Percentiles rank a stretch among this genome's conserved stretches.
Evolutionary conservation across 1,139 yeast species (phyloP).

Genomic region (Blastobotrys elegans): DNA sequence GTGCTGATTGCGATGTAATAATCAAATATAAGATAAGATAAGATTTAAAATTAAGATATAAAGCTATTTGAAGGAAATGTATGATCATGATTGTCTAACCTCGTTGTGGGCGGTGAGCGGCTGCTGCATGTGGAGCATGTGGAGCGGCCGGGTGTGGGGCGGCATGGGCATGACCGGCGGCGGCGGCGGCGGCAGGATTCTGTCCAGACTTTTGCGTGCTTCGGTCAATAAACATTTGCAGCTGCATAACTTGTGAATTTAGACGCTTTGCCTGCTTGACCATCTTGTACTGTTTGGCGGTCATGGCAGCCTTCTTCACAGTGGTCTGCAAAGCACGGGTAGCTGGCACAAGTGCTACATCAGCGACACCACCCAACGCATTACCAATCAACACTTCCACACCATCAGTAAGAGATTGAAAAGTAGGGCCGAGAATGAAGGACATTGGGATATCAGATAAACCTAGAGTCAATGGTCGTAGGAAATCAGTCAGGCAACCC

Average conservation of each 20-base stretch:
- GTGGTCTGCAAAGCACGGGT: constrained; percentile 22
- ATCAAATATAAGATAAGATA: no score
- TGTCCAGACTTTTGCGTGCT: neutral
- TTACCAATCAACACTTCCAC: constrained; percentile 31
- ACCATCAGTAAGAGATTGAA: constrained; percentile 32
- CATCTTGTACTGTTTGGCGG: constrained; percentile 19
- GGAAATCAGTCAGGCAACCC: constrained; percentile 24
- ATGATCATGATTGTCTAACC: neutral
- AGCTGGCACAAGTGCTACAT: constrained; percentile 22
- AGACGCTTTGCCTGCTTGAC: constrained; percentile 7
- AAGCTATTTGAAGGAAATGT: neutral
- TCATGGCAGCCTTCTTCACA: constrained; percentile 17
- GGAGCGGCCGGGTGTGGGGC: no score
- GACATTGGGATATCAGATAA: constrained; percentile 24
- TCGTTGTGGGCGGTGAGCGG: no score
- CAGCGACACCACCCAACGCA: constrained; percentile 26
- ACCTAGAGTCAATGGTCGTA: constrained; percentile 28
- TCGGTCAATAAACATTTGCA: constrained; percentile 3
- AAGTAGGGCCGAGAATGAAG: constrained; percentile 29
- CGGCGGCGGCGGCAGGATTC: neutral
- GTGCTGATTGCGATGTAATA: no score
- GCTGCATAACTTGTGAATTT: constrained; percentile 2
- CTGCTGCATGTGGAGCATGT: no score
- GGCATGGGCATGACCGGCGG: neutral
- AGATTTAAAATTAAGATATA: no score